Evolutionary conservation across 2,329 filamentous ascomycete genomes (phyloP).

Genomic region (Herpotrichia juniperi): DNA sequence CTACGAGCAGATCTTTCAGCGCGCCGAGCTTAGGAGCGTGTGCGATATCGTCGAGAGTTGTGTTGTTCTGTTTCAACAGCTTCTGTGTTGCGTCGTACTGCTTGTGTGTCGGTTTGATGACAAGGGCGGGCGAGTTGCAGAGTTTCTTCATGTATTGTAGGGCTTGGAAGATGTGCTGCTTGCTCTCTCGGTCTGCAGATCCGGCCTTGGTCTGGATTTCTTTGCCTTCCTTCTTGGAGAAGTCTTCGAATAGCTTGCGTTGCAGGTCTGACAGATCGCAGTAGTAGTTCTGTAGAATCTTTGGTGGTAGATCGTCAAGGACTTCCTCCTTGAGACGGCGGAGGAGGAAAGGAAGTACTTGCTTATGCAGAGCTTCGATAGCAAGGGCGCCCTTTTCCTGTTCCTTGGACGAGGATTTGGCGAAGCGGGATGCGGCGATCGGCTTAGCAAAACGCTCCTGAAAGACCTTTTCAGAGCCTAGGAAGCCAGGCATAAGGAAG

Average conservation of each 20-base stretch:
- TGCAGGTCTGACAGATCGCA: conserved; percentile 96
- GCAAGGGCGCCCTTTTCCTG: conserved; percentile 95
- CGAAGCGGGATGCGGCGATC: conserved; percentile 91
- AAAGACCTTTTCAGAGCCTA: conserved; percentile 97
- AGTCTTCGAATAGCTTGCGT: conserved; percentile 94
- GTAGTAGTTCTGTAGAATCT: conserved; percentile 99
- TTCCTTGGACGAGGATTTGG: conserved; percentile 97
- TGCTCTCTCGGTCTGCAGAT: conserved; percentile 83
- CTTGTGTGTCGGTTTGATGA: conserved; percentile 92
- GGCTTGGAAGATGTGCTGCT: conserved; percentile 98
- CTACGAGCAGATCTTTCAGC: conserved; percentile 90
- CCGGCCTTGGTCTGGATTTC: conserved; percentile 83
- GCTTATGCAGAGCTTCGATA: conserved; percentile 98
- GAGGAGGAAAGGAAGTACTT: conserved; percentile 94
- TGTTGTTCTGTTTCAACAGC: conserved; percentile 78
- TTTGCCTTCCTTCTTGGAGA: conserved; percentile 90
- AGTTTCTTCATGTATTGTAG: conserved; percentile 99
- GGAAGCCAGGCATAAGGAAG: conserved; percentile 98
- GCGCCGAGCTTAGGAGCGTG: conserved; percentile 95
- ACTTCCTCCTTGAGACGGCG: conserved; percentile 98
- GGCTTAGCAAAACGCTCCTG: conserved; percentile 93
- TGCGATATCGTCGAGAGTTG: conserved; percentile 79
- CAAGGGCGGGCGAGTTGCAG: conserved; percentile 95
- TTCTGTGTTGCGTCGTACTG: conserved; percentile 88
- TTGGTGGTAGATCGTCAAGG: conserved; percentile 91